Evolutionary conservation across 2,329 filamentous ascomycete genomes (phyloP), one percentile per base, ranked within the genome.

Genomic region (Chrysosporium queenslandicum): DNA sequence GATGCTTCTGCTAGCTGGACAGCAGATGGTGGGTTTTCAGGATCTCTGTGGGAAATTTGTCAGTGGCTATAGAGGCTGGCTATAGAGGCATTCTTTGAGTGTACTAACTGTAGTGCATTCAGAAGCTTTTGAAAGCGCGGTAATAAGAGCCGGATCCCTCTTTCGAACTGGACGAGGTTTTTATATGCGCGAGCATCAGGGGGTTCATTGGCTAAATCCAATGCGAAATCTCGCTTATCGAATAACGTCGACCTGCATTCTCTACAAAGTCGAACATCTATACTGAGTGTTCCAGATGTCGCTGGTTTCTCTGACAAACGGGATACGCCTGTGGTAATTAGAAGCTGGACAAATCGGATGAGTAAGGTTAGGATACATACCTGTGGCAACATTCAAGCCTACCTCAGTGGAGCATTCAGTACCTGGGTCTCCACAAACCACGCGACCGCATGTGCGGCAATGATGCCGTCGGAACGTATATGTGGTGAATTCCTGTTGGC

Each of bases 391-490:
- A 61, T 86, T 87, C 40, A 98, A 71, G 3, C 84, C 86, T 50
- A 98, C 77, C 60, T 95, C 87, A 7, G 75, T 81, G 0, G 92
- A 98, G 67, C 92, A 98, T 2, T 71, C 82, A 0, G 92, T 98
- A 53, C 80, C 78, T 0, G 80, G 80, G 67, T 98, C 92, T 11
- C 88, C 88, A 64, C 92, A 98, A 0, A 98, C 88, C 0, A 98
- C 89, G 40, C 85, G 81, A 2, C 92, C 92, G 62, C 92, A 98
- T 68, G 94, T 84, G 51, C 92, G 81, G 68, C 92, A 98, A 68
- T 98, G 92, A 67, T 97, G 92, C 59, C 92, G 77, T 61, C 92
- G 81, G 63, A 97, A 94, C 1, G 88, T 86, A 78, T 95, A 97
- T 12, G 83, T 85, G 0, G 88, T 85, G 67, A 98, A 98, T 53